Conservation (phyloP, 2,329 filamentous ascomycete genomes). For the Rhynchosporium agropyri region DNA sequence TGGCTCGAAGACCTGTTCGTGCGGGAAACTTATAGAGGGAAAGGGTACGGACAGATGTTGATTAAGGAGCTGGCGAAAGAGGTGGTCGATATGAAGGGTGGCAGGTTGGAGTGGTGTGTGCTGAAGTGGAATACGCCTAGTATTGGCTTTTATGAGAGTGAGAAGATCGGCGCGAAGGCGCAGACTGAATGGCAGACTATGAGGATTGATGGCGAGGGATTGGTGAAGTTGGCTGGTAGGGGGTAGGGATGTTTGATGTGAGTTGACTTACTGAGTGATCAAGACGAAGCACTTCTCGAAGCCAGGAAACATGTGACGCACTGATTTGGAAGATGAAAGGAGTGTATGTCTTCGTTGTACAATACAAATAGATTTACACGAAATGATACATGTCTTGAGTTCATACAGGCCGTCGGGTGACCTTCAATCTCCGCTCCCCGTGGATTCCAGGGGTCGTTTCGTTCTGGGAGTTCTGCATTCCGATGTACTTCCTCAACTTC, state of each 20-base stretch:
- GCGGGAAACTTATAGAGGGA: constrained; percentile 66
- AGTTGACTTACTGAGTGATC: neutral
- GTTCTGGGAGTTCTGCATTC: neutral
- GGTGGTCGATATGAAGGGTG: constrained; percentile 70
- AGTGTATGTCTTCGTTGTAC: constrained; percentile 4
- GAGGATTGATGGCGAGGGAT: constrained; percentile 68
- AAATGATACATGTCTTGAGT: neutral
- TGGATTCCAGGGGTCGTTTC: neutral
- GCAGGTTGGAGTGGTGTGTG: constrained; percentile 85
- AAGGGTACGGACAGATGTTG: constrained; percentile 78
- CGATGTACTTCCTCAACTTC: neutral
- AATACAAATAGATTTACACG: constrained; percentile 1
- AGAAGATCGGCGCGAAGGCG: constrained; percentile 63
- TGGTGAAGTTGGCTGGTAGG: constrained; percentile 58
- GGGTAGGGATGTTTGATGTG: constrained; percentile 6
- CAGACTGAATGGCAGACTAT: constrained; percentile 76
- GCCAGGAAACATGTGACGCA: too few relatives aligned
- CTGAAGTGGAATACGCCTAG: constrained; percentile 92
- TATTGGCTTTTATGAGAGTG: constrained; percentile 79
- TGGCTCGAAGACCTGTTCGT: constrained; percentile 96
- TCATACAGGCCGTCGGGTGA: neutral
- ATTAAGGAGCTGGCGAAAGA: constrained; percentile 79
- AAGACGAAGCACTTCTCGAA: too few relatives aligned
- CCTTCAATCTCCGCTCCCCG: neutral
- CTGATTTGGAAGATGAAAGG: neutral